Evolutionary conservation across 2,329 filamentous ascomycete genomes (phyloP).

Genomic region (Pseudogymnoascus sp.): DNA sequence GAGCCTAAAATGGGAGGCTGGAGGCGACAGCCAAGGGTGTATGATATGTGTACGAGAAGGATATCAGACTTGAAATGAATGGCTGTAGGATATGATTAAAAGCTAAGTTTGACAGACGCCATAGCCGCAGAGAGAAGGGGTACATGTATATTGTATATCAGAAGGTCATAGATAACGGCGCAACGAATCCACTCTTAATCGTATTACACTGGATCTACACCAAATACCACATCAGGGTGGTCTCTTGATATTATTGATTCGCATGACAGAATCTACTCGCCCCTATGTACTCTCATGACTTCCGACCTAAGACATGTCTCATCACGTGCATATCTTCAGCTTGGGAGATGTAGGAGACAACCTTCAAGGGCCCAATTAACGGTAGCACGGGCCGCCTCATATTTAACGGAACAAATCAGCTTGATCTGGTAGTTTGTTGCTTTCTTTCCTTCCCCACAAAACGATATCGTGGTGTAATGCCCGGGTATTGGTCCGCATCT

Average conservation of each 20-base stretch:
- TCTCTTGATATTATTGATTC: not conserved
- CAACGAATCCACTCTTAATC: conserved; percentile 10
- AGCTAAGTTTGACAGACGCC: not conserved
- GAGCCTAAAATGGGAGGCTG: not conserved
- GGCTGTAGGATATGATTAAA: not conserved
- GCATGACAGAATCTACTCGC: not conserved
- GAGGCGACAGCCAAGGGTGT: not conserved
- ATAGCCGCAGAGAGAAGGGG: not conserved
- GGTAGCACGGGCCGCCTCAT: not conserved
- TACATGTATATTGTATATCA: not conserved
- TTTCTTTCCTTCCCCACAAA: not conserved
- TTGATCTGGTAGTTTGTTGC: not conserved
- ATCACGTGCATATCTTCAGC: not conserved
- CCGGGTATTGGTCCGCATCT: not conserved
- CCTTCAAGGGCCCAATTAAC: not conserved
- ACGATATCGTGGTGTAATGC: not conserved
- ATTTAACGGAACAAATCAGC: not conserved
- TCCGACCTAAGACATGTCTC: not conserved
- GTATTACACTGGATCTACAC: not conserved
- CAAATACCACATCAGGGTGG: not conserved
- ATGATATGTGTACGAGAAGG: conserved; percentile 1
- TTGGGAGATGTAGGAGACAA: not conserved
- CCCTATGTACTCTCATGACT: not conserved
- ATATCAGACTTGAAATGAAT: conserved; percentile 2
- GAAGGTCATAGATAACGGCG: conserved; percentile 2